phyloP scores from a whole-genome alignment of 2,329 filamentous ascomycete species.

The Dactylellina parvicollis region DNA sequence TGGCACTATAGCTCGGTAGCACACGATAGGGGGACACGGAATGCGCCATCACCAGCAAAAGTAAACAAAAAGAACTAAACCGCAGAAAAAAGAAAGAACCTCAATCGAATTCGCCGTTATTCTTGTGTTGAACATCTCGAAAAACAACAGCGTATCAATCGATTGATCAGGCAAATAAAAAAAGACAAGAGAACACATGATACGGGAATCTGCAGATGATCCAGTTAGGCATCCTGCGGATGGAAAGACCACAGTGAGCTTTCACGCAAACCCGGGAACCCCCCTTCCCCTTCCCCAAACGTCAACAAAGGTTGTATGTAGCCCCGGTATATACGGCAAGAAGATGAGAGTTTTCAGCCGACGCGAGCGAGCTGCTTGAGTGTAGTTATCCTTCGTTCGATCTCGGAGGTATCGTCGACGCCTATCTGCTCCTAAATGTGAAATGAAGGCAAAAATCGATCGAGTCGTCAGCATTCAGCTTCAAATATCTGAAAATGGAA shows the following conservation, averaged over 20 bases:
- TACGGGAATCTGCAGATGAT: slow-evolving; percentile 20
- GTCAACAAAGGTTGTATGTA: neutral
- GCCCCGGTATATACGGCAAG: slow-evolving; percentile 2
- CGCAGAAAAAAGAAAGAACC: slow-evolving; percentile 5
- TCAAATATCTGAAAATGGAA: slow-evolving; percentile 32
- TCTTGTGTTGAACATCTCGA: slow-evolving; percentile 27
- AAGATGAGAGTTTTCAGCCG: slow-evolving; percentile 9
- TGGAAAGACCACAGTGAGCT: neutral
- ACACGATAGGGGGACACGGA: neutral
- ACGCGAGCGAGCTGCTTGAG: slow-evolving; percentile 9
- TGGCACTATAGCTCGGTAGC: neutral
- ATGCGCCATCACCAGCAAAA: neutral
- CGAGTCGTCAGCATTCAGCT: slow-evolving; percentile 15
- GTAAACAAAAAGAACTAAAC: neutral
- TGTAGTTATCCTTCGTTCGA: slow-evolving; percentile 33
- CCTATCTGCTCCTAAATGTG: slow-evolving; percentile 35
- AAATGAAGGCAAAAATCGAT: slow-evolving; percentile 6
- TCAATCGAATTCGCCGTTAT: neutral
- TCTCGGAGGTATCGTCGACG: slow-evolving; percentile 31
- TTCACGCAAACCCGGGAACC: neutral
- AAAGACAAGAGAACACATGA: slow-evolving; percentile 23
- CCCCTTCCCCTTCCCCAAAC: neutral
- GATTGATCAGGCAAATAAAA: neutral
- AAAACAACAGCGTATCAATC: slow-evolving; percentile 16
- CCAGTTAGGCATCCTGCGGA: slow-evolving; percentile 24